Evolutionary conservation across 2,329 filamentous ascomycete species (phyloP), one percentile per base, ranked within the genome.

Genomic region (Curvularia lunata): DNA sequence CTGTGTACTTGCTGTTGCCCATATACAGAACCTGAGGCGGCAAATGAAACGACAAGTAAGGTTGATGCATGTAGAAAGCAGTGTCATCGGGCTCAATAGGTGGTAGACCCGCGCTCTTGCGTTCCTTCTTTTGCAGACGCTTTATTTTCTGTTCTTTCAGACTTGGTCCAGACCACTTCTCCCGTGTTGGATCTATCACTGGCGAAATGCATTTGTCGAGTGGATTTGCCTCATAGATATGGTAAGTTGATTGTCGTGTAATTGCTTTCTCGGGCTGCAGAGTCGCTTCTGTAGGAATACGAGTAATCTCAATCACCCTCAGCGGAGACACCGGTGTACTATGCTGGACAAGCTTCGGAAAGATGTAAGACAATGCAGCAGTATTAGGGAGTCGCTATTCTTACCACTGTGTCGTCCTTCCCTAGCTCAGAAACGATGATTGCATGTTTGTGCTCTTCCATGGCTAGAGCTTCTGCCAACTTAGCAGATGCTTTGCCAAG

Each of bases 21-120:
- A 18, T 28, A 45, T 72, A 74, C 6, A 77, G 62, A 1, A 72
- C 67, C 2, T 61, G 56, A 16, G 73, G 73, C 4, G 74, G 72
- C 5, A 61, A 30, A 37, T 71, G 66, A 53, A 76, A 75, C 18
- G 64, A 64, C 3, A 76, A 49, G 34, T 71, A 70, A 2, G 73
- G 73, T 6, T 54, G 58, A 56, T 75, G 69, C 7, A 76, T 48
- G 55, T 67, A 76, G 64, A 69, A 76, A 9, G 65, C 54, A 19
- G 52, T 54, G 6, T 53, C 30, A 13, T 61, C 52, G 9, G 55
- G 37, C 37, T 50, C 28, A n/a, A 59, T 25, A 9, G 37, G 19
- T 13, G 52, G 49, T 2, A 57, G 12, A n/a, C 52, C 50, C 1
- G 54, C 46, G 23, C 61, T 48, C 37, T 56, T 59, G 19, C 63